These are phyloP conservation scores for Coleophoma cylindrospora DNA, from an alignment of 2,329 filamentous ascomycete genomes.

Conservation along the genomic window DNA sequence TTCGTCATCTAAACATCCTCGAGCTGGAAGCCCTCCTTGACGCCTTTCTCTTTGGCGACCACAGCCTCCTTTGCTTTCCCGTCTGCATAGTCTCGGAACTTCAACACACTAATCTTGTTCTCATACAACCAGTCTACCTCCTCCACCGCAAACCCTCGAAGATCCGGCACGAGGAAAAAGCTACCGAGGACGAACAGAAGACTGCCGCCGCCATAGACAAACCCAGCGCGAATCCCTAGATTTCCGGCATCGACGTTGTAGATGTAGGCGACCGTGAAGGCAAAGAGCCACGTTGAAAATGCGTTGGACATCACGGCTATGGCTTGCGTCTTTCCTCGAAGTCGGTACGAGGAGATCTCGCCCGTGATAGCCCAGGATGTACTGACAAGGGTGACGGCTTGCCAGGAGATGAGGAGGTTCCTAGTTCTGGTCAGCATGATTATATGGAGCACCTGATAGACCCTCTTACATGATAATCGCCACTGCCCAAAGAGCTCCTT, in stretches of 20 bases:
- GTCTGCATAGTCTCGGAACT: conserved; percentile 5
- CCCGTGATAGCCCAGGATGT: conserved; percentile 12
- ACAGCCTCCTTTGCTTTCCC: conserved; percentile 2
- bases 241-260: conserved; percentile 36
- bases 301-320: conserved; percentile 10
- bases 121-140: conserved; percentile 37
- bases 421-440: conserved; percentile 1
- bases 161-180: conserved; percentile 46
- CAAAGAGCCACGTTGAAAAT: conserved; percentile 16
- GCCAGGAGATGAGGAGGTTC: conserved; percentile 13
- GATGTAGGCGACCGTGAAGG: conserved; percentile 31
- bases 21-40: background rate
- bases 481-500: conserved; percentile 13
- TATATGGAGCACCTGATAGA: background rate
- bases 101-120: conserved; percentile 4
- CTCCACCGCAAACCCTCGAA: conserved; percentile 39
- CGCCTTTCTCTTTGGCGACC: background rate
- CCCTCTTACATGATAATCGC: conserved; percentile 11
- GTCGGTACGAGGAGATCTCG: conserved; percentile 14
- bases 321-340: conserved; percentile 12
- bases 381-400: conserved; percentile 11
- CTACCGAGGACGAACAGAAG: conserved; percentile 29
- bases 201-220: conserved; percentile 33
- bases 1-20: no score
- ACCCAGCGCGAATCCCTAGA: conserved; percentile 33